phyloP scores from a whole-genome alignment of 1,139 yeast genomes.

The Debaryomycetaceae sp. region DNA sequence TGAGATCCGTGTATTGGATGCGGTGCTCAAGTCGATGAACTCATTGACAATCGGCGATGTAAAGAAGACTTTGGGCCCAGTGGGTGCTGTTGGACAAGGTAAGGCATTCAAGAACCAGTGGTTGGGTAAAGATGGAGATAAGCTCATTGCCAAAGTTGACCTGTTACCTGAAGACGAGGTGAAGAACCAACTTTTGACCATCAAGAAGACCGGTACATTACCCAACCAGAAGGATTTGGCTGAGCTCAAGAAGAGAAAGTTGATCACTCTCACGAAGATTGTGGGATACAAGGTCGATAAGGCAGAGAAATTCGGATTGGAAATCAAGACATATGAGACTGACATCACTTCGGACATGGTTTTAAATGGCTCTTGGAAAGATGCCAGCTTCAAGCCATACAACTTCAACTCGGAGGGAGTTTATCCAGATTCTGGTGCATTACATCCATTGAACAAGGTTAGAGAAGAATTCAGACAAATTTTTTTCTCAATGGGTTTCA shows the following conservation, averaged over 20 bases:
- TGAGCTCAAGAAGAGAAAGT: constrained; percentile 93
- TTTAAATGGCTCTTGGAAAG: constrained; percentile 74
- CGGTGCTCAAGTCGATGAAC: constrained; percentile 70
- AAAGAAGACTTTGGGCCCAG: constrained; percentile 68
- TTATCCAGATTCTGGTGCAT: constrained; percentile 81
- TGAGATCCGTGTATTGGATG: constrained; percentile 76
- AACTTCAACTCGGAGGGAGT: constrained; percentile 96
- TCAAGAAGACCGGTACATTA: constrained; percentile 56
- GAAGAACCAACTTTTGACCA: constrained; percentile 57
- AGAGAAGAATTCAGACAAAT: constrained; percentile 97
- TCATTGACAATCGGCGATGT: constrained; percentile 85
- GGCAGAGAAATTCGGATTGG: constrained; percentile 80
- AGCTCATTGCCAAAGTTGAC: constrained; percentile 56
- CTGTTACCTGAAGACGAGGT: constrained; percentile 64
- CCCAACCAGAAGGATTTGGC: constrained; percentile 62
- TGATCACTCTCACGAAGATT: constrained; percentile 66
- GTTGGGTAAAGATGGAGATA: constrained; percentile 86
- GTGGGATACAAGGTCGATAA: constrained; percentile 74
- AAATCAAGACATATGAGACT: constrained; percentile 80
- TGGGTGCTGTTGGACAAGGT: constrained; percentile 92
- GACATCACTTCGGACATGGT: constrained; percentile 95
- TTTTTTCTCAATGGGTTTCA: constrained; percentile 95
- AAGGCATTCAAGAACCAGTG: constrained; percentile 98
- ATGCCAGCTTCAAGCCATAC: constrained; percentile 86
- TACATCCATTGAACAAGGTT: constrained; percentile 94